A percentile compares a stretch with the other conserved stretches of the same genome.
phyloP scores from a whole-genome alignment of 1,284 basidiomycete genomes.

The Naganishia liquefaciens region DNA sequence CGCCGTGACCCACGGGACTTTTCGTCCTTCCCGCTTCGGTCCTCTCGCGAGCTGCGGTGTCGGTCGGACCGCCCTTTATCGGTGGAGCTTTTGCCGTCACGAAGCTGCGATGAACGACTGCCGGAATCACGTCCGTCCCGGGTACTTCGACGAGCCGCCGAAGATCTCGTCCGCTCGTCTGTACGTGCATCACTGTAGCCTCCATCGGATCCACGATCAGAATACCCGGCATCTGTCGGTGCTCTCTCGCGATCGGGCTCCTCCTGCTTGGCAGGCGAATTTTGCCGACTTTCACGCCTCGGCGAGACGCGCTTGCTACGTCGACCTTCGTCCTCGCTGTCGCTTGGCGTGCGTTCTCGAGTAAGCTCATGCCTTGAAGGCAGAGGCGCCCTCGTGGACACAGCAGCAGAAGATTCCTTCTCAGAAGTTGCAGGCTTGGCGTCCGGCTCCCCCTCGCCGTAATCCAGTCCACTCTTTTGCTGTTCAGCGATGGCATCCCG shows the following conservation, averaged over 20 bases:
- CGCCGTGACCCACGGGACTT: conserved; percentile 9
- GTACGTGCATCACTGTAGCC: conserved; percentile 11
- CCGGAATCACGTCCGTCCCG: conserved; percentile 9
- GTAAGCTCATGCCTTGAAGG: conserved; percentile 11
- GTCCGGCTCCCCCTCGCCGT: conserved; percentile 30
- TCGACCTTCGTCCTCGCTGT: conserved; percentile 9
- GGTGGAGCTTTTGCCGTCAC: conserved; percentile 8
- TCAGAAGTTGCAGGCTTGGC: not conserved
- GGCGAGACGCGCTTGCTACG: conserved; percentile 16
- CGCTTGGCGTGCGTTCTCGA: conserved; percentile 10
- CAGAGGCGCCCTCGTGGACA: conserved; percentile 8
- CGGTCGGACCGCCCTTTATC: conserved; percentile 12
- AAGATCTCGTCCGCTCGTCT: conserved; percentile 17
- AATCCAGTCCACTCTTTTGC: conserved; percentile 29
- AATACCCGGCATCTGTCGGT: not conserved
- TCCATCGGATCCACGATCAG: conserved; percentile 20
- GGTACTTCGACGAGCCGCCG: not conserved
- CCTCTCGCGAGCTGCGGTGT: conserved; percentile 15
- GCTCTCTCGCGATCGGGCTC: conserved; percentile 1
- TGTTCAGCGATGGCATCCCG: conserved; percentile 25
- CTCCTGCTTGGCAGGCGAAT: conserved; percentile 16
- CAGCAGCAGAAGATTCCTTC: not conserved
- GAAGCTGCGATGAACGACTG: not conserved
- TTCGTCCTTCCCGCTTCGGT: conserved; percentile 17
- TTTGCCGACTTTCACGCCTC: conserved; percentile 17